Conservation (phyloP, 2,329 filamentous ascomycete species). For the Neoarthrinium moseri region DNA sequence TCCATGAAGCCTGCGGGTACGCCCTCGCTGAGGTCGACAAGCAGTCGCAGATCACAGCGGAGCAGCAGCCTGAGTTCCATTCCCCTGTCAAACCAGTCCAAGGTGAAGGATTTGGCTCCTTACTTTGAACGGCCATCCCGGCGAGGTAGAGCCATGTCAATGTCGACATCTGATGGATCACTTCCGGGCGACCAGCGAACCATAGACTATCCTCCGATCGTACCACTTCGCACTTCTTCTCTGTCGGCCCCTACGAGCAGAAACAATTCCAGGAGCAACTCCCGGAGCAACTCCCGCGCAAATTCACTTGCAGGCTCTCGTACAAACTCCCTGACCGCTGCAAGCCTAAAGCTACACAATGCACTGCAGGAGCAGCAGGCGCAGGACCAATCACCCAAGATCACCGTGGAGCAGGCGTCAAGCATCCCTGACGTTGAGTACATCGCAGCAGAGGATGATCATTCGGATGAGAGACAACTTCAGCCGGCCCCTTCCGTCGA, state of each 20-base stretch:
- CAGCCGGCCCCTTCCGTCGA: slow-evolving; percentile 32
- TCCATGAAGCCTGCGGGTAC: slow-evolving; percentile 49
- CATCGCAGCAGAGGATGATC: slow-evolving; percentile 18
- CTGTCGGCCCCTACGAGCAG: slow-evolving; percentile 62
- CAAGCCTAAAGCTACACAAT: slow-evolving; percentile 58
- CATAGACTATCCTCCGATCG: slow-evolving; percentile 58
- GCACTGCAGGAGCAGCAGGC: slow-evolving; percentile 32
- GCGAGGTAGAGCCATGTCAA: slow-evolving; percentile 41
- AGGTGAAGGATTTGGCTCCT: slow-evolving; percentile 38
- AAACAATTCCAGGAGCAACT: slow-evolving; percentile 36
- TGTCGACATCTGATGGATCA: slow-evolving; percentile 48
- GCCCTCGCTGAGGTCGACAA: slow-evolving; percentile 60
- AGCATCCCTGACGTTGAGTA: slow-evolving; percentile 20
- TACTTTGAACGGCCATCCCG: slow-evolving; percentile 41
- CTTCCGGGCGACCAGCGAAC: slow-evolving; percentile 48
- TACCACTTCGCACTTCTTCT: slow-evolving; percentile 58
- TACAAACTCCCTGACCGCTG: slow-evolving; percentile 43
- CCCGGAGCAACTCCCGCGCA: slow-evolving; percentile 25
- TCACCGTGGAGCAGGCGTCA: slow-evolving; percentile 24
- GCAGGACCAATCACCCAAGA: slow-evolving; percentile 19
- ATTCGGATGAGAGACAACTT: slow-evolving; percentile 24
- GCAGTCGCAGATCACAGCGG: slow-evolving; percentile 53
- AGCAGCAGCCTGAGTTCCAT: slow-evolving; percentile 53
- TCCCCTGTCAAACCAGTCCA: slow-evolving; percentile 39
- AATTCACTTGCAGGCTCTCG: slow-evolving; percentile 18